Percentiles rank a stretch among this genome's conserved stretches.
Conservation (phyloP, 2,329 filamentous ascomycete genomes). For the Septoria linicola region DNA sequence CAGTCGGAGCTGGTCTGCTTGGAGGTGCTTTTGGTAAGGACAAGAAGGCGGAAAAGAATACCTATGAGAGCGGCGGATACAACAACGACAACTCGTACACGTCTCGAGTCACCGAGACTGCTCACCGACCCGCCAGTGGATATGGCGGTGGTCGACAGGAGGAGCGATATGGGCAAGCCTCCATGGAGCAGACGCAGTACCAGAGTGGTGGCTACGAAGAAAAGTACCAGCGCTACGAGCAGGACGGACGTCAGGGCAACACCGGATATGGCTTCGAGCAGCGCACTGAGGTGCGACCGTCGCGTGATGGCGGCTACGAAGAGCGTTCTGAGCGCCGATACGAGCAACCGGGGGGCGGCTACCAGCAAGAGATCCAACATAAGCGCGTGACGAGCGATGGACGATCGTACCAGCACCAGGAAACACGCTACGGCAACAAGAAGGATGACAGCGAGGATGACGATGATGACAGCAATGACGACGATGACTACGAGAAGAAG, state of each 20-base stretch:
- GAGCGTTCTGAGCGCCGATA: constrained; percentile 57
- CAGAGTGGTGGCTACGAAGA: constrained; percentile 57
- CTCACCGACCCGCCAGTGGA: constrained; percentile 42
- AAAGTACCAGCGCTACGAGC: constrained; percentile 61
- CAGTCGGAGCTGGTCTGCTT: constrained; percentile 61
- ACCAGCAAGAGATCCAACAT: constrained; percentile 42
- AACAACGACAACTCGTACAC: constrained; percentile 63
- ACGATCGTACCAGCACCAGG: constrained; percentile 29
- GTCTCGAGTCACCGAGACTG: constrained; percentile 62
- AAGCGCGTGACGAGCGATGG: constrained; percentile 28
- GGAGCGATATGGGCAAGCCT: constrained; percentile 58
- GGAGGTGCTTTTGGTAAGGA: constrained; percentile 55
- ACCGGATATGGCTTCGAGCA: constrained; percentile 60
- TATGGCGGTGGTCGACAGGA: constrained; percentile 21
- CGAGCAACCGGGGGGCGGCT: constrained; percentile 44
- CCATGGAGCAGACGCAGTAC: constrained; percentile 60
- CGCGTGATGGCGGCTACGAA: constrained; percentile 57
- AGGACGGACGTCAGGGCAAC: constrained; percentile 47
- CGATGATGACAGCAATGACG: constrained; percentile 34
- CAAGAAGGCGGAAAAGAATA: constrained; percentile 53
- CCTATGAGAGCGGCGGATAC: constrained; percentile 53
- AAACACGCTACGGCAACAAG: constrained; percentile 33
- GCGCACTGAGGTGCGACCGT: constrained; percentile 54
- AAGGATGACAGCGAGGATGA: constrained; percentile 36
- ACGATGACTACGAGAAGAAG: constrained; percentile 43